Evolutionary conservation across 192 early-diverging fungal genomes (phyloP), one percentile per base, ranked within the genome.

Genomic region (Coemansia sp.): DNA sequence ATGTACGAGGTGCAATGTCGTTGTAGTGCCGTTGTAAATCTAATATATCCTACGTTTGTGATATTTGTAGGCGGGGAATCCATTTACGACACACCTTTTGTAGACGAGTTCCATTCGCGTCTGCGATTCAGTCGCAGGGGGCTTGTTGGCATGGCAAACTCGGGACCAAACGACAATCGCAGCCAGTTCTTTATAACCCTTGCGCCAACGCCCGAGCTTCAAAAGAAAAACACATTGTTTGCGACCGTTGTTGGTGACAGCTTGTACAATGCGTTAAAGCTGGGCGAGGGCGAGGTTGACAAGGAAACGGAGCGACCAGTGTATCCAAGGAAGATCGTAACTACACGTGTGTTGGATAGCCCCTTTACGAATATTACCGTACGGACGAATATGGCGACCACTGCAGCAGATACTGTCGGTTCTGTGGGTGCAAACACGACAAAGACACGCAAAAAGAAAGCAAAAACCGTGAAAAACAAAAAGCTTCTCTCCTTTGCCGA

Each of bases 141-240:
- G 5, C 61, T 97, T 14, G 83, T 96, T 1, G 96, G 87, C 0
- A 92, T 96, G 89, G 96, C 96, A 10, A 96, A 92, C 55, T 85
- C 91, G 0, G 91, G 90, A 0, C 63, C 64, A 13, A 85, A 96
- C 61, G 85, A 89, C 50, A 96, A 96, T 75, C 81, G 79, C 27
- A 92, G 89, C 62, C 96, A 98, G 81, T 98, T 98, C 62, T 98
- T 98, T 68, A 91, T 98, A 61, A 97, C 96, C 0, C 84, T 98
- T 28, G 90, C 91, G 60, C 65, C 85, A 3, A 84, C 94, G 2
- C 85, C 87, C 29, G 93, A 95, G 64, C 75, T 98, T 15, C 90
- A 94, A 34, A 86, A 88, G 31, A 93, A 92, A 65, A 88, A 95
- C 70, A 97, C 96, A 0, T 84, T 98, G 30, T 98, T 98, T 86